phyloP scores from a whole-genome alignment of 208 protist genomes.

The Trypanosoma melophagium region DNA sequence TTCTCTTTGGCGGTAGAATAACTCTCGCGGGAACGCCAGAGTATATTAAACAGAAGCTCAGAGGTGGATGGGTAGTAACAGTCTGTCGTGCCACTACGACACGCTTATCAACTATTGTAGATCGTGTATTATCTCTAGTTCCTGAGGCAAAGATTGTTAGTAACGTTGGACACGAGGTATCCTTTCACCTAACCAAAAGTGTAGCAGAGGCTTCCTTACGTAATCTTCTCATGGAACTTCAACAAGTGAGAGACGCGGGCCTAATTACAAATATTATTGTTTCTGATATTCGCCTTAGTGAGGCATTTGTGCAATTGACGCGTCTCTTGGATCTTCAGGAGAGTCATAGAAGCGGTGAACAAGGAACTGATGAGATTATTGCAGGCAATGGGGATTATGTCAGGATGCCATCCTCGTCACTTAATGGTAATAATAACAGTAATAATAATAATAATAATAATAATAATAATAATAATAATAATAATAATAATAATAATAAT shows the following conservation, averaged over 20 bases:
- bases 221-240: slow-evolving; percentile 14
- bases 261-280: slow-evolving; percentile 25
- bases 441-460: background rate
- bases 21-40: slow-evolving; percentile 34
- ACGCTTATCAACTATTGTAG: background rate
- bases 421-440: background rate
- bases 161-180: slow-evolving; percentile 23
- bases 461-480: background rate
- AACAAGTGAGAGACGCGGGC: background rate
- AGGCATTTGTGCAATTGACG: slow-evolving; percentile 19
- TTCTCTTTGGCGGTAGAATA: slow-evolving; percentile 39
- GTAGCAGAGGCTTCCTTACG: background rate
- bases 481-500: background rate
- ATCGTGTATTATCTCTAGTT: slow-evolving; percentile 1
- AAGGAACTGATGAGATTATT: background rate
- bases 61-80: slow-evolving; percentile 27
- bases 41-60: slow-evolving; percentile 34
- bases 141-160: slow-evolving; percentile 15
- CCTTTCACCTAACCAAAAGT: slow-evolving; percentile 18
- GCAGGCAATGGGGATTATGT: background rate
- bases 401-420: background rate
- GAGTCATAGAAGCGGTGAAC: background rate
- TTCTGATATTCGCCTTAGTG: slow-evolving; percentile 25
- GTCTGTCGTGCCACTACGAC: slow-evolving; percentile 6
- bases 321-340: slow-evolving; percentile 4